These are phyloP conservation scores for Xylogone sp. DNA, from an alignment of 2,329 filamentous ascomycete species.

Conservation along the genomic window DNA sequence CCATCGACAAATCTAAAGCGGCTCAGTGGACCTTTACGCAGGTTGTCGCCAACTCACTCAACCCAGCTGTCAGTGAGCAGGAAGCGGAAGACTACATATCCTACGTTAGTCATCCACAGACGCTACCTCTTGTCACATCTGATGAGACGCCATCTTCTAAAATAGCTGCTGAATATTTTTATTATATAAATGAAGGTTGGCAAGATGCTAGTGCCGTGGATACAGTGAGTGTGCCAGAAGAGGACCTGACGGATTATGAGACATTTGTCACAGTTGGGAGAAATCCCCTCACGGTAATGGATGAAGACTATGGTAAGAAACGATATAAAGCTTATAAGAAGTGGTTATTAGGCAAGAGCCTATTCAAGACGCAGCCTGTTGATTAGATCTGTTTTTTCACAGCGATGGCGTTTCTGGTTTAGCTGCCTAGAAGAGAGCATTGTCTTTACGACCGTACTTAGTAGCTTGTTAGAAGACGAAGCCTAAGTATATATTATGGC, in stretches of 20 bases:
- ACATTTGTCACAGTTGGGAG: constrained; percentile 75
- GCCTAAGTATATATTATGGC: too few species aligned
- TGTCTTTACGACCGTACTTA: too few species aligned
- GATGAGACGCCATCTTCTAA: constrained; percentile 56
- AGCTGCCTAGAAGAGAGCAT: too few species aligned
- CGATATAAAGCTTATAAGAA: constrained; percentile 94
- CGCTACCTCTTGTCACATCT: constrained; percentile 76
- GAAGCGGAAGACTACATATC: constrained; percentile 84
- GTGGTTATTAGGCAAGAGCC: constrained; percentile 90
- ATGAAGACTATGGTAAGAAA: constrained; percentile 87
- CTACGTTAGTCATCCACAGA: constrained; percentile 87
- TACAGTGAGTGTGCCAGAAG: constrained; percentile 21
- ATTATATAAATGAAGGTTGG: constrained; percentile 70
- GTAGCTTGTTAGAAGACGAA: too few species aligned
- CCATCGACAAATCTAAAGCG: constrained; percentile 72
- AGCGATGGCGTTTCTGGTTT: neutral
- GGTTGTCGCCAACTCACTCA: constrained; percentile 79
- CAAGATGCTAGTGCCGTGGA: constrained; percentile 37
- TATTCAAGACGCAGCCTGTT: constrained; percentile 85
- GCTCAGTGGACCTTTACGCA: constrained; percentile 87
- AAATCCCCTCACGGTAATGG: constrained; percentile 81
- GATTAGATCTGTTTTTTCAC: constrained; percentile 27
- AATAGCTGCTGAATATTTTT: constrained; percentile 66
- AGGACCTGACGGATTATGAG: constrained; percentile 67
- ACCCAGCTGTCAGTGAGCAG: constrained; percentile 71